phyloP scores from a whole-genome alignment of 495 filamentous ascomycete genomes.

The Podospora appendiculata region DNA sequence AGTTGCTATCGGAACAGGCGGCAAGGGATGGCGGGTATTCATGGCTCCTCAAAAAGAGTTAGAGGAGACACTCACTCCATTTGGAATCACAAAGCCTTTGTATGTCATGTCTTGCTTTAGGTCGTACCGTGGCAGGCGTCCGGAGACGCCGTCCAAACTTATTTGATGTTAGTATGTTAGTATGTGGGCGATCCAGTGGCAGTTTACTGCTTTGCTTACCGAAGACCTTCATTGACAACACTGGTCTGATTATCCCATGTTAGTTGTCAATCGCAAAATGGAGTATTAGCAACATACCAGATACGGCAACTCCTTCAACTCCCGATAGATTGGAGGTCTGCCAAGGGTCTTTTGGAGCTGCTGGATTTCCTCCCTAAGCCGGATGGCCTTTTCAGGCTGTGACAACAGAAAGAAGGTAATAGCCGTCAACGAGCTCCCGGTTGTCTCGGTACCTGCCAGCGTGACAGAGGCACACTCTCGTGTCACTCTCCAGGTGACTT shows the following conservation, averaged over 20 bases:
- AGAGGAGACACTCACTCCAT: slow-evolving; percentile 12
- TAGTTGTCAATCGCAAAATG: neutral
- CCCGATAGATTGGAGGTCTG: slow-evolving; percentile 6
- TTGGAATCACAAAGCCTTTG: slow-evolving; percentile 16
- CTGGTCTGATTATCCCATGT: neutral
- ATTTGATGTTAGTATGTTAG: neutral
- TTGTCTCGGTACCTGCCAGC: slow-evolving; percentile 31
- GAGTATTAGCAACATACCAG: neutral
- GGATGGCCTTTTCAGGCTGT: slow-evolving; percentile 14
- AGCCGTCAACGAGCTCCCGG: slow-evolving; percentile 18
- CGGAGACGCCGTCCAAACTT: neutral
- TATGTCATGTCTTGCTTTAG: slow-evolving; percentile 18
- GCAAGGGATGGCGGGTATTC: no score
- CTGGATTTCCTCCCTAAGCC: slow-evolving; percentile 22
- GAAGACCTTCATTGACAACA: slow-evolving; percentile 5
- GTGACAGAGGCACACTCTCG: slow-evolving; percentile 20
- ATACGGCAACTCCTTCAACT: slow-evolving; percentile 23
- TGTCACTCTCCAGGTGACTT: slow-evolving; percentile 13
- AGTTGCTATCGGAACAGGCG: no score
- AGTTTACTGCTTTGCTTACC: neutral
- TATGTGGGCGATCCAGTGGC: neutral
- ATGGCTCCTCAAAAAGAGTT: neutral
- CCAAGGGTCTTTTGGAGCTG: slow-evolving; percentile 10
- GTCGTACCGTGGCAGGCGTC: slow-evolving; percentile 5
- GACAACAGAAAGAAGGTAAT: slow-evolving; percentile 24